A percentile compares a stretch with the other conserved stretches of the same genome.
Conservation (phyloP, 805 yeast species). For the Candida ficus region DNA sequence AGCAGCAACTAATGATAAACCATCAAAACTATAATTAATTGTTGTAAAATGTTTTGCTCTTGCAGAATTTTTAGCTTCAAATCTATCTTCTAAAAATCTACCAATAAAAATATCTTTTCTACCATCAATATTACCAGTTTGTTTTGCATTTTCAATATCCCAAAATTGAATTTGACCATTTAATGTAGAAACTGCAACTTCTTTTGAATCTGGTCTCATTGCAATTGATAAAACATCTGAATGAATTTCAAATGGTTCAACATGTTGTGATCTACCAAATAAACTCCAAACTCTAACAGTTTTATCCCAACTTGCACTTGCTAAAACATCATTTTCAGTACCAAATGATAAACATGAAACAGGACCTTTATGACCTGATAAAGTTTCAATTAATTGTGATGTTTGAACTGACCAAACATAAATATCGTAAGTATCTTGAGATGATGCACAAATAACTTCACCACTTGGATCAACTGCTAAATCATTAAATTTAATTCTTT, state of each 20-base stretch:
- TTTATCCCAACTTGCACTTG: conserved; percentile 95
- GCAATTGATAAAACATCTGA: conserved; percentile 81
- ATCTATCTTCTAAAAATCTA: conserved; percentile 75
- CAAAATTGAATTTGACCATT: conserved; percentile 84
- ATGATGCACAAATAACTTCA: conserved; percentile 93
- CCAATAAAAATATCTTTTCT: conserved; percentile 84
- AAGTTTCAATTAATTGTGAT: conserved; percentile 78
- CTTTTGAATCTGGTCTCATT: conserved; percentile 90
- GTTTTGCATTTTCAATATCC: conserved; percentile 78
- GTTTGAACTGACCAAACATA: conserved; percentile 98
- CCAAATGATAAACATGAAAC: conserved; percentile 86
- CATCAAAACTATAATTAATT: conserved; percentile 84
- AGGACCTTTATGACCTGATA: conserved; percentile 95
- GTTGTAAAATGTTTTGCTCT: conserved; percentile 82
- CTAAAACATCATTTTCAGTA: conserved; percentile 66
- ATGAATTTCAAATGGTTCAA: conserved; percentile 83
- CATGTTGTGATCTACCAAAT: conserved; percentile 79
- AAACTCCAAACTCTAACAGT: conserved; percentile 92
- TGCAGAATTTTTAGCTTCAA: conserved; percentile 72
- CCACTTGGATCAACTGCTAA: conserved; percentile 97
- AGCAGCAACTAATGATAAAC: conserved; percentile 81
- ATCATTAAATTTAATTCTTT: conserved; percentile 78
- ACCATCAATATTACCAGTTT: conserved; percentile 79
- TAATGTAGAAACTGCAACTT: conserved; percentile 80
- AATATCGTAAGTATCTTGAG: conserved; percentile 82